phyloP scores from a whole-genome alignment of 768 basidiomycete species.

The Agrocybe chaxingu region DNA sequence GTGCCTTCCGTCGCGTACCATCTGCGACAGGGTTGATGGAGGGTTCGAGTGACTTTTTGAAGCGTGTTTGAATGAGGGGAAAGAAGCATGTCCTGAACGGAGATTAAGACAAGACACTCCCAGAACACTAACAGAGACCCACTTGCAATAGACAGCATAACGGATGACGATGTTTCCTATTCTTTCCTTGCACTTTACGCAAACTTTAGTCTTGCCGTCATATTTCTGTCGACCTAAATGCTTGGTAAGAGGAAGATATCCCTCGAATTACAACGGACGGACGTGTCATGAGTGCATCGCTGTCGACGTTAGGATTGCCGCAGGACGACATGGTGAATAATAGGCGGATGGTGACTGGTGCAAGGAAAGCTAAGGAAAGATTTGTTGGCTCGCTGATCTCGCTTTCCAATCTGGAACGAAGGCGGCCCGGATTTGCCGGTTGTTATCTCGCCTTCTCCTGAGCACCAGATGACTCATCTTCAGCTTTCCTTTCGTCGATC shows the following conservation, averaged over 20 bases:
- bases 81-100: slow-evolving; percentile 50
- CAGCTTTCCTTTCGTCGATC: no score
- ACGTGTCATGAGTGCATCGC: slow-evolving; percentile 69
- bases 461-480: no score
- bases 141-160: slow-evolving; percentile 87
- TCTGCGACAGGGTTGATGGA: slow-evolving; percentile 54
- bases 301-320: slow-evolving; percentile 58
- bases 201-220: slow-evolving; percentile 56
- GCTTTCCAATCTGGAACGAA: slow-evolving; percentile 5
- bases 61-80: slow-evolving; percentile 58
- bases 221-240: slow-evolving; percentile 61
- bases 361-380: slow-evolving; percentile 5
- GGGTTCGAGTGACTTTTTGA: slow-evolving; percentile 64
- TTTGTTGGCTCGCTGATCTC: slow-evolving; percentile 4
- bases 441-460: neutral
- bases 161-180: slow-evolving; percentile 69
- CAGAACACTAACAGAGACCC: slow-evolving; percentile 15
- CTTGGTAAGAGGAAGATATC: slow-evolving; percentile 2
- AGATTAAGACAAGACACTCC: neutral
- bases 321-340: slow-evolving; percentile 39
- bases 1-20: slow-evolving; percentile 51
- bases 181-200: slow-evolving; percentile 72
- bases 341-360: no score
- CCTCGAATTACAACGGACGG: slow-evolving; percentile 20
- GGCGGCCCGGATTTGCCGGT: neutral